Evolutionary conservation across 805 yeast species (phyloP).

Genomic region (Cyberlindnera americana): DNA sequence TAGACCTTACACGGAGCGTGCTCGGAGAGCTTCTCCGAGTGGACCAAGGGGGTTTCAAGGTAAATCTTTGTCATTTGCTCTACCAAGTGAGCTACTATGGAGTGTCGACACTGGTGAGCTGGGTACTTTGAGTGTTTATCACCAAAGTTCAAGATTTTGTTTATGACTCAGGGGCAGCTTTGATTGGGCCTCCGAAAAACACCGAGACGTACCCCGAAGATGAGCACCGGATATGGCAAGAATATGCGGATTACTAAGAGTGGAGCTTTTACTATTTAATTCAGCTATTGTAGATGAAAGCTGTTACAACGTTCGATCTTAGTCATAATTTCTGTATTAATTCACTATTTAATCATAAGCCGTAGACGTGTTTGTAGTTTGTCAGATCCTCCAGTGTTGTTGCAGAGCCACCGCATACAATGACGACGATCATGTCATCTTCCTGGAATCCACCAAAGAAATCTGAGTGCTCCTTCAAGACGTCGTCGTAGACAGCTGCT

Average conservation of each 20-base stretch:
- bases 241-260: too few species aligned
- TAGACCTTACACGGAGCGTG: constrained; percentile 35
- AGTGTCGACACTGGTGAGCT: too few species aligned
- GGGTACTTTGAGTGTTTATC: too few species aligned
- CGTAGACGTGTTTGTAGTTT: constrained; percentile 16
- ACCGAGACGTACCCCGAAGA: too few species aligned
- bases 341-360: constrained; percentile 3
- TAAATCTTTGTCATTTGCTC: constrained; percentile 18
- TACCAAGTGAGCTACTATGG: too few species aligned
- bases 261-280: too few species aligned
- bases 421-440: constrained; percentile 47
- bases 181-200: too few species aligned
- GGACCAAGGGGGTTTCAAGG: constrained; percentile 36
- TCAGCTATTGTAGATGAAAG: too few species aligned
- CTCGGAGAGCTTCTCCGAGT: constrained; percentile 30
- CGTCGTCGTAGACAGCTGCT: constrained; percentile 43
- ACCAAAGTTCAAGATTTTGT: too few species aligned
- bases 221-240: too few species aligned
- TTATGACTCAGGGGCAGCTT: too few species aligned
- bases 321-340: background rate
- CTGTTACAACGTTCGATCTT: too few species aligned
- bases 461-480: constrained; percentile 28
- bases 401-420: constrained; percentile 57
- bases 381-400: constrained; percentile 30
- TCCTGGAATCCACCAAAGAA: constrained; percentile 27